Evolutionary conservation across 345 rosid genomes (phyloP), one percentile per base, ranked within the genome.

Genomic region (Triadica sebifera): DNA sequence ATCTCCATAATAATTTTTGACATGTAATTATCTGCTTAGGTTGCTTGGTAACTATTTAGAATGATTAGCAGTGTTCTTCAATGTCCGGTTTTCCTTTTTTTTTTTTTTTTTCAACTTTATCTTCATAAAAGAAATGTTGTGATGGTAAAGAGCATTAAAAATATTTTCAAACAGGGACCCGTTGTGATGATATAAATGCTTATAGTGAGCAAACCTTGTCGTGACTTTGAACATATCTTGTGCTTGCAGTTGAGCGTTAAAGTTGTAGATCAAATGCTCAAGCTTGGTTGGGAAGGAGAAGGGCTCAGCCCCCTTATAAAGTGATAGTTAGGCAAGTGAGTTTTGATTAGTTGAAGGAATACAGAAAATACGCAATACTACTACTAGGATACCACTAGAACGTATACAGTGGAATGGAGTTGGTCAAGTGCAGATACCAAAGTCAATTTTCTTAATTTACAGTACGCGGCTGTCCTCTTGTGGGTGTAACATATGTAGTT

Each of bases 271-370:
- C 98, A 88, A 55, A 93, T 89, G 99, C 89, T 95, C 53, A 95
- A 91, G 87, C 98, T 91, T 77, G 97, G 99, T n/a, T 91, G 97
- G 98, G 98, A 92, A 85, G 97, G 97, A 29, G 91, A 90, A 4
- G 91, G 89, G 69, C 82, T 91, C 25, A 86, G 85, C 84, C 89
- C 92, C 72, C 86, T 85, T 56, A 87, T 88, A 70, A 85, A 87
- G 73, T 80, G 80, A 16, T 82, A 85, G 79, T 19, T 74, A 77
- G 79, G 65, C 60, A 53, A 45, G 20, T 43, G 65, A 71, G 34
- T 16, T 70, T 68, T 62, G 17, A 25, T 52, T 71, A 75, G 75
- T 74, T n/a, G 64, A 71, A 60, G 68, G 12, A 58, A 15, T 37
- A 57, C 57, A 3, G 69, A 67, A 69, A 67, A 74, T 73, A 47